Evolutionary conservation across 768 basidiomycete genomes (phyloP).

Genomic region (Naganishia randhawae): DNA sequence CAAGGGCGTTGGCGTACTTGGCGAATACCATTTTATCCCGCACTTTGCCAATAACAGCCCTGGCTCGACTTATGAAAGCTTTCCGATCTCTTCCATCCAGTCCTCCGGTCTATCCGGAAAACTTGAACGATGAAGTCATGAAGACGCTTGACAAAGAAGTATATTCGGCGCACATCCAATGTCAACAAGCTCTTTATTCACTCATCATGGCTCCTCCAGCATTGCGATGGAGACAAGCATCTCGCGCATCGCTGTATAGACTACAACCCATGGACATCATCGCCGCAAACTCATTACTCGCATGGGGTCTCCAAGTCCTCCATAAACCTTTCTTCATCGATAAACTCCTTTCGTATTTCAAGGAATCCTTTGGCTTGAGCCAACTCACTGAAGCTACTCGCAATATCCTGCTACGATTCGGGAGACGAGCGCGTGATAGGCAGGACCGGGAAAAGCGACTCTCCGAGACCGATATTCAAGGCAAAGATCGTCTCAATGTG

Average conservation of each 20-base stretch:
- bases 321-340: constrained; percentile 2
- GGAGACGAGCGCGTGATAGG: not conserved
- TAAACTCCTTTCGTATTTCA: not conserved
- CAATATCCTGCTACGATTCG: constrained; percentile 3
- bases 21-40: constrained; percentile 46
- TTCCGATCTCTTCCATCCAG: constrained; percentile 34
- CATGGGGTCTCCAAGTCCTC: constrained; percentile 35
- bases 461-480: constrained; percentile 3
- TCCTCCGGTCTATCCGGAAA: constrained; percentile 43
- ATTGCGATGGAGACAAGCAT: not conserved
- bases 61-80: constrained; percentile 36
- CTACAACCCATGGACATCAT: constrained; percentile 35
- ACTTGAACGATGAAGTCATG: constrained; percentile 24
- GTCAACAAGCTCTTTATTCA: constrained; percentile 45
- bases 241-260: constrained; percentile 31
- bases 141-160: constrained; percentile 34
- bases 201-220: constrained; percentile 45
- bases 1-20: constrained; percentile 46
- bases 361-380: constrained; percentile 2
- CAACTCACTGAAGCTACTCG: not conserved
- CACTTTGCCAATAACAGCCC: constrained; percentile 43
- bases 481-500: not conserved
- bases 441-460: not conserved
- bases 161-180: constrained; percentile 46
- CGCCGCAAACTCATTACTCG: constrained; percentile 36